phyloP scores from a whole-genome alignment of 176 grass and related monocot species.

The Ananas comosus region DNA sequence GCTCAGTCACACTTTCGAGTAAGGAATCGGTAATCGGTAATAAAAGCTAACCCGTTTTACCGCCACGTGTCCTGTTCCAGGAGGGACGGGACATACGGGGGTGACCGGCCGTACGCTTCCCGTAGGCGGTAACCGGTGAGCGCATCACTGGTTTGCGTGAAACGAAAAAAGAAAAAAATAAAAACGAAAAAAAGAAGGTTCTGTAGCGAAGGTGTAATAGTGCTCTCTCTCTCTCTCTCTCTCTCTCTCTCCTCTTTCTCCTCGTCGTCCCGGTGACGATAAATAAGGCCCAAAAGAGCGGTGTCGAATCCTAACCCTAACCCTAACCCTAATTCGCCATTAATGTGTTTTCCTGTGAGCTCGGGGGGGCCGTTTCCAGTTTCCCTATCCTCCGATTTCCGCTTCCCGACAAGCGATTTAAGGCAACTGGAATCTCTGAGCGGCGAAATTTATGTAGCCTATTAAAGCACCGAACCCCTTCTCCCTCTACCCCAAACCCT shows the following conservation, averaged over 20 bases:
- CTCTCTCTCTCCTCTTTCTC: no score
- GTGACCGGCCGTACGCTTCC: not conserved
- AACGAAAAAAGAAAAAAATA: not conserved
- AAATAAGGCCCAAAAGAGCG: no score
- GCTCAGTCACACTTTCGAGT: no score
- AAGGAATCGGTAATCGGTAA: not conserved
- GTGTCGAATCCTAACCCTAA: not conserved
- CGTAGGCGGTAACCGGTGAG: not conserved
- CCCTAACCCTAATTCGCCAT: not conserved
- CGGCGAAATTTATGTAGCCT: slow-evolving; percentile 2
- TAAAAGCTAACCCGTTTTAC: not conserved
- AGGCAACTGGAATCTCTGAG: slow-evolving; percentile 3
- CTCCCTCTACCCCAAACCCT: not conserved
- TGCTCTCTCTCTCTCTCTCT: no score
- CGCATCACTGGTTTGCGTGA: not conserved
- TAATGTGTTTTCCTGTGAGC: not conserved
- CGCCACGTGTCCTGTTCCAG: not conserved
- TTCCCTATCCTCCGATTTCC: not conserved
- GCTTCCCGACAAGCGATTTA: not conserved
- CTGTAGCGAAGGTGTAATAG: no score
- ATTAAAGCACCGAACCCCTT: slow-evolving; percentile 1
- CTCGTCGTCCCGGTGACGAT: no score
- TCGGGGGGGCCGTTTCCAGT: not conserved
- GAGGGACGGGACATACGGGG: not conserved
- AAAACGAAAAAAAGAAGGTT: no score